Evolutionary conservation across 2,329 filamentous ascomycete genomes (phyloP).

Genomic region (Orbilia quercus): DNA sequence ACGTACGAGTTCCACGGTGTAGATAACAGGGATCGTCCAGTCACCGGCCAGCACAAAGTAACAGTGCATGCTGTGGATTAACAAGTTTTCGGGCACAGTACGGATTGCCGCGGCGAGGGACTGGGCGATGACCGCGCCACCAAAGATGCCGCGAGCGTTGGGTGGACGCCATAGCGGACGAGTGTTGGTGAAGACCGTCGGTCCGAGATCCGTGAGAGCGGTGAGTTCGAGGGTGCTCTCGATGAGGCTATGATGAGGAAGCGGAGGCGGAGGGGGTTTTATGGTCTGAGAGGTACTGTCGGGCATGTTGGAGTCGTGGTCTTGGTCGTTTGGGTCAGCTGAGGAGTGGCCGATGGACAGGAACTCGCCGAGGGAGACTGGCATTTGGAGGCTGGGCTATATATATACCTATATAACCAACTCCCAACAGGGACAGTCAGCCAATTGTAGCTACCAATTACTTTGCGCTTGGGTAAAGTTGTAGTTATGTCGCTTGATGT

Average conservation of each 20-base stretch:
- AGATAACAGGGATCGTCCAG: constrained; percentile 84
- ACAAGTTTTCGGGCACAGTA: constrained; percentile 83
- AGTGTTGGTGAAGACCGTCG: constrained; percentile 92
- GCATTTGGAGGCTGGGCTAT: constrained; percentile 28
- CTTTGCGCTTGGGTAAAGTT: no score
- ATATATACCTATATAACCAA: neutral
- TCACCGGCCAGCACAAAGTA: constrained; percentile 96
- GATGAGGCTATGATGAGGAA: constrained; percentile 55
- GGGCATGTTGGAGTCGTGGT: constrained; percentile 38
- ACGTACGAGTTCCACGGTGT: constrained; percentile 92
- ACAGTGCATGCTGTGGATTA: constrained; percentile 96
- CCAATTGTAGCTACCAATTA: neutral
- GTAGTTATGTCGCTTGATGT: no score
- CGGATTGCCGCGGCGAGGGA: constrained; percentile 86
- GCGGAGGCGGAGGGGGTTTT: constrained; percentile 45
- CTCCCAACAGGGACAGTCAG: neutral
- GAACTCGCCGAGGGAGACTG: constrained; percentile 45
- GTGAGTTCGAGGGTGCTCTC: constrained; percentile 59
- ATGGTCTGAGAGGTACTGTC: constrained; percentile 54
- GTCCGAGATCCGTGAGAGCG: constrained; percentile 58
- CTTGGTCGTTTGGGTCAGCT: constrained; percentile 35
- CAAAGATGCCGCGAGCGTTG: constrained; percentile 86
- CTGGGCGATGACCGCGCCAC: constrained; percentile 92
- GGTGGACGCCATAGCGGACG: constrained; percentile 87
- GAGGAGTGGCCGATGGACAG: constrained; percentile 55